Evolutionary conservation across 169 alveolate genomes (phyloP), one percentile per base, ranked within the genome.

Genomic region (Eimeria tenella): DNA sequence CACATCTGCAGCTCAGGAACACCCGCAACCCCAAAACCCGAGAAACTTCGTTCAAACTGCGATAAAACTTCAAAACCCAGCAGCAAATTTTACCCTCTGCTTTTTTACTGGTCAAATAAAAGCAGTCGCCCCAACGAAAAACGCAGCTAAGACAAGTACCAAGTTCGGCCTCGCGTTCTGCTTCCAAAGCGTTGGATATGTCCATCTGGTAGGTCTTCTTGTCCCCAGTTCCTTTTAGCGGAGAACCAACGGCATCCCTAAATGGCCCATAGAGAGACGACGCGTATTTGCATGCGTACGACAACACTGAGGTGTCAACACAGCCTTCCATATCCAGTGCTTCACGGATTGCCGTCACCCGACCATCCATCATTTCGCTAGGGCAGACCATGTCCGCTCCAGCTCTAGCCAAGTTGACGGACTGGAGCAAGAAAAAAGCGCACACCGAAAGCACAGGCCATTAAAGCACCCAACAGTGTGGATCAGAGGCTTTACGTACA

Each of bases 351-450:
- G 96, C 96, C 4, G 94, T 96, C 74, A 98, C 96, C 90, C 99
- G 96, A 23, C 97, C 97, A 70, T 98, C 99, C 99, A 98, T 98
- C 97, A 97, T 97, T 92, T 98, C 99, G 90, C 98, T 96, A 31
- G 99, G 99, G 58, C 97, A 96, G 9, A 98, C 97, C 70, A 98
- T 96, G 74, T 98, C 98, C 56, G 98, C 98, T 50, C 99, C 99
- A 55, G 96, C 94, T 77, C 96, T 82, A 21, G 98, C 98, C 93
- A 96, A 94, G 42, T 96, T 91, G 53, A 97, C 83, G 50, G 98
- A 97, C 95, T 96, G 81, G 23, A 50, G 65, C 81, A 52, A 58
- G 49, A 1, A 15, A 53, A 56, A 50, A 60, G 4, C 60, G 65
- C 90, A 23, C 58, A 23, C 58, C 49, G 55, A 79, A 50, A 53